These are phyloP conservation scores for Colletotrichum lindemuthianum DNA, from an alignment of 2,329 filamentous ascomycete genomes.

Conservation along the genomic window DNA sequence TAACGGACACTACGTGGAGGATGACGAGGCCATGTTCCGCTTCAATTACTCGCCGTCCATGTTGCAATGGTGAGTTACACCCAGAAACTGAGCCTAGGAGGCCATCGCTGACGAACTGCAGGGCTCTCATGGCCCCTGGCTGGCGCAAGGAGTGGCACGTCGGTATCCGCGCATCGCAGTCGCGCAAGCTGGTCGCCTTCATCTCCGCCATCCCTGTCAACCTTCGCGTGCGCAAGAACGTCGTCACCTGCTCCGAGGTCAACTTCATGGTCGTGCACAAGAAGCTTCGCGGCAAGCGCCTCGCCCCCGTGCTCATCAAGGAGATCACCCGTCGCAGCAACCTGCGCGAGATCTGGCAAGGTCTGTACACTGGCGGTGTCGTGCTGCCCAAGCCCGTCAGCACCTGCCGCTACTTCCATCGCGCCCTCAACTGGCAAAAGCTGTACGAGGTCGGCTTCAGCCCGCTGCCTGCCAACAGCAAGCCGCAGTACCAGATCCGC, in stretches of 20 bases:
- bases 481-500: conserved; percentile 83
- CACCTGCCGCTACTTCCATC: conserved; percentile 95
- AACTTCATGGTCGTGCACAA: conserved; percentile 99
- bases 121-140: conserved; percentile 93
- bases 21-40: conserved; percentile 95
- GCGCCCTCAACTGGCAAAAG: conserved; percentile 94
- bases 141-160: conserved; percentile 97
- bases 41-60: conserved; percentile 95
- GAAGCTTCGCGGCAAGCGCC: conserved; percentile 91
- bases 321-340: conserved; percentile 96
- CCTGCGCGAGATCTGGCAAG: conserved; percentile 87
- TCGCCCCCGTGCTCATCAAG: conserved; percentile 95
- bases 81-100: not conserved
- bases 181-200: conserved; percentile 90
- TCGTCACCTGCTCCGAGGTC: conserved; percentile 86
- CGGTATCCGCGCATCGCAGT: conserved; percentile 85
- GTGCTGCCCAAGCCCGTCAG: conserved; percentile 91
- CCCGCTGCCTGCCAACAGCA: conserved; percentile 83
- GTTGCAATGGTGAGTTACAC: conserved; percentile 77
- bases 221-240: conserved; percentile 80
- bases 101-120: conserved; percentile 46
- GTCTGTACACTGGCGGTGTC: conserved; percentile 93
- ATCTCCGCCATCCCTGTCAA: conserved; percentile 93
- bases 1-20: conserved; percentile 95
- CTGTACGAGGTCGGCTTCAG: conserved; percentile 95